Conservation (phyloP, 805 yeast species). For the Hanseniaspora lachancei region DNA sequence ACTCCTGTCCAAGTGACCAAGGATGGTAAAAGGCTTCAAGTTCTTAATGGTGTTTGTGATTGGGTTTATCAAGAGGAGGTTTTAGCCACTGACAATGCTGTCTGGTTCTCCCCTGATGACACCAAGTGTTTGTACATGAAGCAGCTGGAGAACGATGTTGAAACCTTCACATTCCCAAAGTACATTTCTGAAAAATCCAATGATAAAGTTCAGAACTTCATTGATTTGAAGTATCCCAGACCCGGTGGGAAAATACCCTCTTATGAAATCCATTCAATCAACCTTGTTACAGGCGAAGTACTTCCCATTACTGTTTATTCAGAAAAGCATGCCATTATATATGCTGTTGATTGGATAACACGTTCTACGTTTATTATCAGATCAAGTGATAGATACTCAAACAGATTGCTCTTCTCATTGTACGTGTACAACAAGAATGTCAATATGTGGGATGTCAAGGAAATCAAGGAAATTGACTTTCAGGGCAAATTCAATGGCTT, state of each 20-base stretch:
- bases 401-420: constrained; percentile 34
- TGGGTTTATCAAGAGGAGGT: constrained; percentile 85
- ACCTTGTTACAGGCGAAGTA: constrained; percentile 21
- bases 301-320: constrained; percentile 18
- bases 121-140: constrained; percentile 40
- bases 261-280: constrained; percentile 1
- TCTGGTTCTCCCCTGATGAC: constrained; percentile 68
- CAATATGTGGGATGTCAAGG: neutral
- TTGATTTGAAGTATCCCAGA: constrained; percentile 45
- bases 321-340: constrained; percentile 41
- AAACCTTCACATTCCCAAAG: constrained; percentile 37
- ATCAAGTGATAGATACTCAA: constrained; percentile 51
- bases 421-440: constrained; percentile 29
- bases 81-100: constrained; percentile 39
- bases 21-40: constrained; percentile 13
- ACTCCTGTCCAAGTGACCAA: constrained; percentile 13
- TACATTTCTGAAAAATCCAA: constrained; percentile 30
- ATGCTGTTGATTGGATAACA: constrained; percentile 50
- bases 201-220: constrained; percentile 33
- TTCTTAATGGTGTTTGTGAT: constrained; percentile 61
- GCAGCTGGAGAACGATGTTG: constrained; percentile 49
- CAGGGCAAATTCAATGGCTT: constrained; percentile 36
- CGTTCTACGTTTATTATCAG: constrained; percentile 39
- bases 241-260: constrained; percentile 55
- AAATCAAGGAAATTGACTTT: constrained; percentile 32